A percentile compares a stretch with the other conserved stretches of the same genome.
Evolutionary conservation across 2,329 filamentous ascomycete species (phyloP).

Genomic region (Penicillium glabrum): DNA sequence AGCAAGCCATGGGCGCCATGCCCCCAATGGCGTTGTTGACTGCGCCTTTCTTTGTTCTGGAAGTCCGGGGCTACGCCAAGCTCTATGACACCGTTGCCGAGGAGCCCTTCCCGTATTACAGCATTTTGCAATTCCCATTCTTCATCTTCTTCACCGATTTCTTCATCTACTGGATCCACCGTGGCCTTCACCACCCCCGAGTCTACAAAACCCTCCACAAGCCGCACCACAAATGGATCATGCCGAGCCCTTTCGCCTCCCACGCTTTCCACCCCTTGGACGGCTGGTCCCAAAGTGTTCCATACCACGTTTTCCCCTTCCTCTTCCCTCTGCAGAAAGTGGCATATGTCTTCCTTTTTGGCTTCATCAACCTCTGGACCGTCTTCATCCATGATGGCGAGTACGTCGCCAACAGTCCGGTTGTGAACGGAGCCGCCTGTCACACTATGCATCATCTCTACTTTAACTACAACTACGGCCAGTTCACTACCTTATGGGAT

Average conservation of each 20-base stretch:
- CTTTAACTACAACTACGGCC: slow-evolving; percentile 91
- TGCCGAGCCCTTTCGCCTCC: slow-evolving; percentile 90
- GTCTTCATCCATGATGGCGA: slow-evolving; percentile 96
- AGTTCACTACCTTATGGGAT: slow-evolving; percentile 93
- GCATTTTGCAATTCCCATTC: slow-evolving; percentile 78
- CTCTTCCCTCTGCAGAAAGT: slow-evolving; percentile 90
- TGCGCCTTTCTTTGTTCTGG: slow-evolving; percentile 74
- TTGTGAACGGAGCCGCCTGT: slow-evolving; percentile 95
- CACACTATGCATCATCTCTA: slow-evolving; percentile 89
- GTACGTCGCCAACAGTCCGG: slow-evolving; percentile 84
- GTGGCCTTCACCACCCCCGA: slow-evolving; percentile 74
- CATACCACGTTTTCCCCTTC: slow-evolving; percentile 92
- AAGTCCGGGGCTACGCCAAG: slow-evolving; percentile 81
- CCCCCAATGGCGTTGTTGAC: slow-evolving; percentile 82
- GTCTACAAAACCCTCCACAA: slow-evolving; percentile 92
- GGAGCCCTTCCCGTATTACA: slow-evolving; percentile 75
- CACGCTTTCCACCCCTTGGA: slow-evolving; percentile 95
- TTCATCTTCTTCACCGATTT: slow-evolving; percentile 89
- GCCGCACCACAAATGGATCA: slow-evolving; percentile 99
- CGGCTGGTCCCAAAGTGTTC: slow-evolving; percentile 82
- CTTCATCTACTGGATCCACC: slow-evolving; percentile 89
- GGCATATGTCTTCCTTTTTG: slow-evolving; percentile 80
- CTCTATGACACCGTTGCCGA: slow-evolving; percentile 80
- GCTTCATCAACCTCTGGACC: slow-evolving; percentile 96
- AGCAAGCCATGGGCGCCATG: slow-evolving; percentile 72